Base-by-base conservation (phyloP, 352 stramenopile species). In the Pythium periplocum region DNA sequence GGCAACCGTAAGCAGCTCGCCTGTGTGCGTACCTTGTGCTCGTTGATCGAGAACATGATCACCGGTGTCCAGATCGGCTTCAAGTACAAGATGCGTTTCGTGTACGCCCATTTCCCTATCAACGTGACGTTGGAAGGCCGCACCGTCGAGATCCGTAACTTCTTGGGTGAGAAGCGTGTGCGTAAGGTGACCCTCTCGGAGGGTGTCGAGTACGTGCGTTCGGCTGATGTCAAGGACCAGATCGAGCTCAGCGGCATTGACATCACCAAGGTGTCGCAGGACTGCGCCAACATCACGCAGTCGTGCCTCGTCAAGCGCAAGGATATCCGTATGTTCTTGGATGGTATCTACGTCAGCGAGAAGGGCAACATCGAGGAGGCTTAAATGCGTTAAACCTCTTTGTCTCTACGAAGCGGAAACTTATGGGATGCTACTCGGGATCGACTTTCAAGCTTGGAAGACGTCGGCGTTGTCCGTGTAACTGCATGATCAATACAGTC, bases 101-200 rank as follows among this genome's bases (percentile, higher is more conserved):
- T 99, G 68, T 99, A 99, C 82, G 95, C 93, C 55, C 97, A 99
- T 82, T 99, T 99, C 75, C 97, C 97, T 69, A 99, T 99, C 93
- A 99, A 99, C 78, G 96, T 99, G 34, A 95, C 88, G 52, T 87
- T 98, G 61, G 86, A 96, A 53, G 87, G 89, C 69, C 87, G 86
- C 71, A 73, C 72, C 52, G 90, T 99, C 55, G 97, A 99, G 78
- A 98, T 99, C 75, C 91, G 97, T 57, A 99, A 99, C 90, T 99
- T 99, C 79, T 81, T 99, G 51, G 97, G 97, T 83, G 96, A 99
- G 79, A 99, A 99, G 85, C 93, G 96, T 57, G 96, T 99, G 53
- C 96, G 96, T 68, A 87, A 89, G 57, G 90, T 99, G 31, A 71
- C 88, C 51, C 83, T 99, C 49, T 86, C 92, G 37, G 84, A 95